Evolutionary conservation across 2,329 filamentous ascomycete species (phyloP), one percentile per base, ranked within the genome.

Genomic region (Colletotrichum tofieldiae): DNA sequence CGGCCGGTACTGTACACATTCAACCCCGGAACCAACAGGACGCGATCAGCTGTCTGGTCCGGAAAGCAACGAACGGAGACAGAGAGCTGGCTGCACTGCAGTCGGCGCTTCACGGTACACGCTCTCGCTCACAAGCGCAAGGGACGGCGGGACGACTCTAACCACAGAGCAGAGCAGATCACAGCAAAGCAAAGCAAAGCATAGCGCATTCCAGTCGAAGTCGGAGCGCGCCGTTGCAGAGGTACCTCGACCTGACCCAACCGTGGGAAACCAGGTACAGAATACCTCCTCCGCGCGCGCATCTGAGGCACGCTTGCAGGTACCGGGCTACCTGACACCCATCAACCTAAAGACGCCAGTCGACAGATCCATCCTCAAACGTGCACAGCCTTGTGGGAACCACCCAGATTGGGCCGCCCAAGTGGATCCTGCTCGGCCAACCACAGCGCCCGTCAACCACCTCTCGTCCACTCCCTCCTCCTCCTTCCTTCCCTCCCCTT

Each of bases 321-420:
- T 71, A 71, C 67, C 45, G 1, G 26, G 12, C 39, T 43, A 55
- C 59, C 52, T 72, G 26, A 41, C 45, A 59, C 16, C 35, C 45
- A 20, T 52, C 47, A 65, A 32, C 47, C 49, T 54, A 26, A 54
- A 73, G 70, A 58, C 65, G 32, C 54, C 14, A 55, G 59, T 68
- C 60, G 60, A 74, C 60, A 72, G 51, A 61, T 72, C 59, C 63
- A 73, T 74, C 68, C 72, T 74, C 72, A 75, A 75, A 75, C 74
- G 74, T 74, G 74, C 74, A 75, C 74, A 75, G 74, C 72, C 74
- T 75, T 74, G 72, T 74, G 74, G 72, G 65, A 58, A 73, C 71
- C 47, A 69, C n/a, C 49, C 55, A 70, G 65, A 72, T 65, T 68
- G 55, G 69, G 52, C 52, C 37, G 51, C 47, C 37, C 6, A 18